These are phyloP conservation scores for Colletotrichum sp. DNA, from an alignment of 2,329 filamentous ascomycete genomes.

Conservation along the genomic window DNA sequence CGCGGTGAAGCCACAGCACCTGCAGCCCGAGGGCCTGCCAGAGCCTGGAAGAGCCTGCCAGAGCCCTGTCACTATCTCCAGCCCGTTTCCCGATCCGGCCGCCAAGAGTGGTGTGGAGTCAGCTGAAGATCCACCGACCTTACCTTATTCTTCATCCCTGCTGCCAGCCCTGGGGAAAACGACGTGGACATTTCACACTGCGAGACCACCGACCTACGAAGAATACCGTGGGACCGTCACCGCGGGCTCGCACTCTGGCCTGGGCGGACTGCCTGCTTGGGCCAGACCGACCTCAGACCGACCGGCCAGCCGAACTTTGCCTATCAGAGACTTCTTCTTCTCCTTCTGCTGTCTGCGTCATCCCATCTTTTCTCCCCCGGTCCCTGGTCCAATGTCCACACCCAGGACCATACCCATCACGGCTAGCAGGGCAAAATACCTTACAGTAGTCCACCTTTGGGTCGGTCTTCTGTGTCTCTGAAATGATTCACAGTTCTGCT, in stretches of 20 bases:
- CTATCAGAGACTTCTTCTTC: neutral
- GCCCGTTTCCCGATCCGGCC: slow-evolving; percentile 19
- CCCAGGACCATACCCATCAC: neutral
- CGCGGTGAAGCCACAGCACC: slow-evolving; percentile 1
- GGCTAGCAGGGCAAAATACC: neutral
- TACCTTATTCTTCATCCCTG: slow-evolving; percentile 20
- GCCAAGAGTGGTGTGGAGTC: slow-evolving; percentile 4
- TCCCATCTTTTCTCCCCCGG: slow-evolving; percentile 1
- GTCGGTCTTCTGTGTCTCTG: neutral
- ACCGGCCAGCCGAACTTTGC: neutral
- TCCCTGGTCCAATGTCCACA: neutral
- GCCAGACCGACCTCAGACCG: neutral
- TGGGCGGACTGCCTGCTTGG: neutral
- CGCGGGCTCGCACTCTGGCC: neutral
- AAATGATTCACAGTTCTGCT: neutral
- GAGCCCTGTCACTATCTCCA: neutral
- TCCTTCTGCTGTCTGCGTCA: neutral
- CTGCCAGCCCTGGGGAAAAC: neutral
- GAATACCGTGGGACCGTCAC: neutral
- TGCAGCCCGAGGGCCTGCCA: neutral
- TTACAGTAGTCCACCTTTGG: neutral
- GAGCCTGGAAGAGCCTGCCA: neutral
- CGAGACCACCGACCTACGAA: neutral
- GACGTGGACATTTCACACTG: neutral
- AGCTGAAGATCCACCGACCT: slow-evolving; percentile 19